These are phyloP conservation scores for Agrostemma githago DNA, from an alignment of 148 eudicot genomes.

Conservation along the genomic window DNA sequence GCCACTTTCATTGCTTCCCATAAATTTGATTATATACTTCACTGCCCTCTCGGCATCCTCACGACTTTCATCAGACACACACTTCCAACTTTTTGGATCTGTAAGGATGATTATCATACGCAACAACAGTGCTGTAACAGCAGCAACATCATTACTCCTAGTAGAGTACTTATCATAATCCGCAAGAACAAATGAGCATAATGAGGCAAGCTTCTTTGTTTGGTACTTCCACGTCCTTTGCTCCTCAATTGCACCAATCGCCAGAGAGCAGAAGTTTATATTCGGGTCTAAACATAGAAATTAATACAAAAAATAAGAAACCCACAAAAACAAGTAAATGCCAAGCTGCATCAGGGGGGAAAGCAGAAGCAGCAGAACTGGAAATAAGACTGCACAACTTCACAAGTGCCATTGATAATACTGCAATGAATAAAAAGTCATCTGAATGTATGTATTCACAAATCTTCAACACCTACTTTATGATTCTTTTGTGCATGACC, in stretches of 20 bases:
- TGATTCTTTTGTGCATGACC: background rate
- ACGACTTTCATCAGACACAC: slow-evolving; percentile 37
- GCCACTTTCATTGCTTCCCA: slow-evolving; percentile 64
- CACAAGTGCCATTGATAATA: background rate
- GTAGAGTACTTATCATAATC: slow-evolving; percentile 41
- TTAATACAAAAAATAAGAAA: slow-evolving; percentile 3
- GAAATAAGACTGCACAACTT: background rate
- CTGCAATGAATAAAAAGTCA: background rate
- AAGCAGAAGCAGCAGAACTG: slow-evolving; percentile 5
- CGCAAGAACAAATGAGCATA: slow-evolving; percentile 64
- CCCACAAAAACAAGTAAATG: background rate
- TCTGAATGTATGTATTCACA: too few relatives aligned
- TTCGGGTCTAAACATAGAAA: slow-evolving; percentile 48
- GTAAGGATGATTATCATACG: slow-evolving; percentile 71
- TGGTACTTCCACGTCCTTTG: slow-evolving; percentile 64
- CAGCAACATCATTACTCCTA: slow-evolving; percentile 37
- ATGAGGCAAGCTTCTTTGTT: slow-evolving; percentile 58
- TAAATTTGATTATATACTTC: slow-evolving; percentile 50
- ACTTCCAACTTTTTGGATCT: slow-evolving; percentile 76
- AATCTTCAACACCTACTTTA: too few relatives aligned
- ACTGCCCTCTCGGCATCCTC: slow-evolving; percentile 55
- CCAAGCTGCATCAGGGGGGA: background rate
- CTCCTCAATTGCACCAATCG: slow-evolving; percentile 60
- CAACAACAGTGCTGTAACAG: slow-evolving; percentile 60
- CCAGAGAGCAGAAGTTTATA: slow-evolving; percentile 64